A percentile compares a stretch with the other conserved stretches of the same genome.
These are phyloP conservation scores for Physcomitrium patens DNA, from an alignment of 225 moss, liverwort and hornwort species.

Conservation along the genomic window DNA sequence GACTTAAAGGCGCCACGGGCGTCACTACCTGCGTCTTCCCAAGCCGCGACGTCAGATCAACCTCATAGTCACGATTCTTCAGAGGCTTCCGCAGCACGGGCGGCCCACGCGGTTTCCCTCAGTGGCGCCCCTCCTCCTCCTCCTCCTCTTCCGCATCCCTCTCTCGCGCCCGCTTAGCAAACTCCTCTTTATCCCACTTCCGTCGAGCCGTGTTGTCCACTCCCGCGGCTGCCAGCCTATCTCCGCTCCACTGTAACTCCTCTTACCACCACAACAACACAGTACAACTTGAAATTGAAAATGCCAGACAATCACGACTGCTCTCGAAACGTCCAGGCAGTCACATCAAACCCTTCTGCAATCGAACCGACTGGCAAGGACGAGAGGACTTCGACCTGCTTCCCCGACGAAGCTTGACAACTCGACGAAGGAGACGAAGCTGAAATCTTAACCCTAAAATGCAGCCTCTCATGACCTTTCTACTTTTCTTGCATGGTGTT, in stretches of 20 bases:
- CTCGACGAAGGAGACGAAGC: too few relatives aligned
- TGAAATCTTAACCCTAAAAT: too few relatives aligned
- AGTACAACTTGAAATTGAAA: too few relatives aligned
- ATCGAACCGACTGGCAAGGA: too few relatives aligned
- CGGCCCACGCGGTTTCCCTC: constrained; percentile 82
- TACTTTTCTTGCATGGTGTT: too few relatives aligned
- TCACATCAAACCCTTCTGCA: too few relatives aligned
- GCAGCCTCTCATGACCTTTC: too few relatives aligned
- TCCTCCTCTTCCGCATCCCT: constrained; percentile 82
- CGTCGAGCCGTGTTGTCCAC: constrained; percentile 91
- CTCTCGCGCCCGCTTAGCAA: constrained; percentile 83
- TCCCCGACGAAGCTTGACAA: too few relatives aligned
- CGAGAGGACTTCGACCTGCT: too few relatives aligned
- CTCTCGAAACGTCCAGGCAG: too few relatives aligned
- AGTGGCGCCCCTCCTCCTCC: constrained; percentile 68
- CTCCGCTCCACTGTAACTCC: background rate
- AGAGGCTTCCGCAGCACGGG: constrained; percentile 89
- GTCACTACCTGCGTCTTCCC: constrained; percentile 99
- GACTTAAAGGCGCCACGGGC: constrained; percentile 95
- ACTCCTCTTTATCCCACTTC: constrained; percentile 98
- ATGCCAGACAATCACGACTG: too few relatives aligned
- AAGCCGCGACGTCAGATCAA: constrained; percentile 89
- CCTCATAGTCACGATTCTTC: constrained; percentile 95
- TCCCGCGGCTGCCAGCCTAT: constrained; percentile 47
- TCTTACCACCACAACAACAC: too few relatives aligned